Percentiles rank a stretch among this genome's conserved stretches.
phyloP scores from a whole-genome alignment of 495 filamentous ascomycete genomes.

The Trichoderma gamsii region DNA sequence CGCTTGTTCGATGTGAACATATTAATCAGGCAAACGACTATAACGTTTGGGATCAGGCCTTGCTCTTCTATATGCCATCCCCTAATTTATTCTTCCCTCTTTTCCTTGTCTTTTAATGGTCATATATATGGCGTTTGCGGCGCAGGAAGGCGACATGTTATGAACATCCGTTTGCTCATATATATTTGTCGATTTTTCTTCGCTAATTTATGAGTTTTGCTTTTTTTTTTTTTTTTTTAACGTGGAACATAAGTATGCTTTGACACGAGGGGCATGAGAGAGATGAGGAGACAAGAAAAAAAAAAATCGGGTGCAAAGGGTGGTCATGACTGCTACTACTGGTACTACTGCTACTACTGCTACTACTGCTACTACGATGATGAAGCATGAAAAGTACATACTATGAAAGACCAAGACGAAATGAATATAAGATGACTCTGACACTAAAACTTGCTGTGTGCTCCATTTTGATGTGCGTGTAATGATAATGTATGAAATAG shows the following conservation, averaged over 20 bases:
- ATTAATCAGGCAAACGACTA: background rate
- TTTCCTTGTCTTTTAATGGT: background rate
- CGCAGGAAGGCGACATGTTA: background rate
- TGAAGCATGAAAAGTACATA: constrained; percentile 9
- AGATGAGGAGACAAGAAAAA: background rate
- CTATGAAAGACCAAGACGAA: constrained; percentile 11
- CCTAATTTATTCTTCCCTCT: background rate
- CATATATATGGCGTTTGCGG: constrained; percentile 1
- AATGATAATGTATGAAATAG: too few relatives aligned
- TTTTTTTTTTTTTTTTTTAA: background rate
- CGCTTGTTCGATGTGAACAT: background rate
- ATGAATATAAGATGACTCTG: constrained; percentile 2
- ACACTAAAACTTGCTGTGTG: background rate
- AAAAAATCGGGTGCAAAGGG: background rate
- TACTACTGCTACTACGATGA: too few relatives aligned
- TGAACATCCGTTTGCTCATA: background rate
- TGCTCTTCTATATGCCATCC: background rate
- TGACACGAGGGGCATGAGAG: background rate
- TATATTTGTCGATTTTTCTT: background rate
- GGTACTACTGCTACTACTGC: too few relatives aligned
- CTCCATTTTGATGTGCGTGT: too few relatives aligned
- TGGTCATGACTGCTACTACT: too few relatives aligned
- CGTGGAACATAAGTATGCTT: background rate
- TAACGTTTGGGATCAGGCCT: background rate
- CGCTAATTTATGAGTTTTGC: background rate